Evolutionary conservation across 2,329 filamentous ascomycete species (phyloP).

Genomic region (Penicillium hordei): DNA sequence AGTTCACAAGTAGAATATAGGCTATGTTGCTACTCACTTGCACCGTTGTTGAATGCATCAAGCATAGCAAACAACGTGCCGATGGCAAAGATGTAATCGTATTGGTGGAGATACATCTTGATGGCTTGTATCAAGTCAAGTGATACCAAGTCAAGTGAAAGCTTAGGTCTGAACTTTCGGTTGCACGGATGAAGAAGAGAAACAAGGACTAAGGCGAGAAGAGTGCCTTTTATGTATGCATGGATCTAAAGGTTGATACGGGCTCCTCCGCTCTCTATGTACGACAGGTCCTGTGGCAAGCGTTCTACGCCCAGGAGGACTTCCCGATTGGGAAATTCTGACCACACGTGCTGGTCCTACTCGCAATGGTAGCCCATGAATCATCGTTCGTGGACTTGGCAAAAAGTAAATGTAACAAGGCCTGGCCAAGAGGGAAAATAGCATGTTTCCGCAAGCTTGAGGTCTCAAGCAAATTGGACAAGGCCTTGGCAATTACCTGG

Average conservation of each 20-base stretch:
- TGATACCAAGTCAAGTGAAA: slow-evolving; percentile 1
- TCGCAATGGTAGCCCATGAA: slow-evolving; percentile 13
- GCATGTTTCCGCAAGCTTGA: slow-evolving; percentile 7
- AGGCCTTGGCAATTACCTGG: neutral
- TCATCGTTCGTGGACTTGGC: slow-evolving; percentile 14
- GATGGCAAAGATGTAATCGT: slow-evolving; percentile 71
- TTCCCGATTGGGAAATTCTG: slow-evolving; percentile 1
- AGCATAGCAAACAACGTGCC: slow-evolving; percentile 75
- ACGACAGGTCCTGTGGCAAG: neutral
- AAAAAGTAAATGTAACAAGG: slow-evolving; percentile 11
- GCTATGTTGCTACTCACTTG: slow-evolving; percentile 56
- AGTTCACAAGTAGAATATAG: neutral
- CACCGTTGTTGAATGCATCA: slow-evolving; percentile 76
- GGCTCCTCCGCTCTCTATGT: slow-evolving; percentile 3
- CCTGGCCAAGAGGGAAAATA: neutral
- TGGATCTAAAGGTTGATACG: neutral
- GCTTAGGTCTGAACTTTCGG: neutral
- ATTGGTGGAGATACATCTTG: slow-evolving; percentile 61
- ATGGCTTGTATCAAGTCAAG: slow-evolving; percentile 6
- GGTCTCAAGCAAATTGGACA: slow-evolving; percentile 7
- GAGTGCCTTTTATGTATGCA: slow-evolving; percentile 11
- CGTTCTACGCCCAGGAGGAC: neutral
- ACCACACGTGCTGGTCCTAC: slow-evolving; percentile 24
- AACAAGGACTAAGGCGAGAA: neutral
- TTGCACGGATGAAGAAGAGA: slow-evolving; percentile 4